A percentile compares a stretch with the other conserved stretches of the same genome.
These are phyloP conservation scores for Linnemannia exigua DNA, from an alignment of 192 early-diverging fungal genomes.

Conservation along the genomic window DNA sequence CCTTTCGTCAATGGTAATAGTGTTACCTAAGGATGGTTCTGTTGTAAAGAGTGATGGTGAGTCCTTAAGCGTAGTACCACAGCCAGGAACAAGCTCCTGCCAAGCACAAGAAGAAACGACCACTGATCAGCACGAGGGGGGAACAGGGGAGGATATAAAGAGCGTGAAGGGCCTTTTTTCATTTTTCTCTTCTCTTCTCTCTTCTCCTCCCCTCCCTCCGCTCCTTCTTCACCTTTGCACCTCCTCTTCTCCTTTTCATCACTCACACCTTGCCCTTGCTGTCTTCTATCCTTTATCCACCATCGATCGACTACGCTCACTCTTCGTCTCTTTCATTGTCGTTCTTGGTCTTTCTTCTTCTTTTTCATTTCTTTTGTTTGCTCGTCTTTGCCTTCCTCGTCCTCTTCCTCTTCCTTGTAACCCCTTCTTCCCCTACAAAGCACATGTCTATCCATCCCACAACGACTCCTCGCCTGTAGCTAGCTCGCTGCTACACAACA, in stretches of 20 bases:
- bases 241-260: not conserved
- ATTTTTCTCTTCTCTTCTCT: not conserved
- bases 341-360: not conserved
- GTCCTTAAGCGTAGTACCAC: too few relatives aligned
- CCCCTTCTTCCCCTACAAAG: not conserved
- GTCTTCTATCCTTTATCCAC: too few relatives aligned
- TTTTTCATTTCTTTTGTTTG: not conserved
- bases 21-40: too few relatives aligned
- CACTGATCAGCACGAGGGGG: constrained; percentile 3
- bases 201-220: not conserved
- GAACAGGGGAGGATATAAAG: not conserved
- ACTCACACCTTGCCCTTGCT: not conserved
- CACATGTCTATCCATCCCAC: constrained; percentile 12
- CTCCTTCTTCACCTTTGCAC: not conserved
- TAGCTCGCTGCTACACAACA: constrained; percentile 5
- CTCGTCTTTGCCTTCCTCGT: too few relatives aligned
- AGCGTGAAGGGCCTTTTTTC: not conserved
- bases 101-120: not conserved
- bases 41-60: too few relatives aligned
- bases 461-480: not conserved
- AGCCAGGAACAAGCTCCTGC: not conserved
- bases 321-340: not conserved
- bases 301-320: not conserved
- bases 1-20: too few relatives aligned
- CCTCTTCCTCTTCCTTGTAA: not conserved